These are phyloP conservation scores for Boletus vinaceobasis DNA, from an alignment of 768 basidiomycete genomes.

Conservation along the genomic window DNA sequence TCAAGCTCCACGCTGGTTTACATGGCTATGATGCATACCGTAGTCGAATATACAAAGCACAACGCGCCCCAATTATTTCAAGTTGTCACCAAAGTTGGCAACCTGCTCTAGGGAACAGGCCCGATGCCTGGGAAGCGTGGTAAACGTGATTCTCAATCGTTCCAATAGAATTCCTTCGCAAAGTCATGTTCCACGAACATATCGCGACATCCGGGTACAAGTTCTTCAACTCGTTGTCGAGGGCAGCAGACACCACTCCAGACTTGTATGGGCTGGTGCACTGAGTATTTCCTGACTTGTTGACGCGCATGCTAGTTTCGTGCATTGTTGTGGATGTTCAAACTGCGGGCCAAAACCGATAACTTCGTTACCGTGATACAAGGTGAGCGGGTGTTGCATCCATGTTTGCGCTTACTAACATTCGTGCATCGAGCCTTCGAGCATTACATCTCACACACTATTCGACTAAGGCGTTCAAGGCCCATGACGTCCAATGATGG, in stretches of 20 bases:
- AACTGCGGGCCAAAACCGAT: slow-evolving; percentile 71
- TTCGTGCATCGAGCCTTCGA: slow-evolving; percentile 72
- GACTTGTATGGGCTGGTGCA: too few species aligned
- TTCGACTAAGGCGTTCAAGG: slow-evolving; percentile 98
- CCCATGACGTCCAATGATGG: slow-evolving; percentile 98
- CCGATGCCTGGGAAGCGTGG: too few species aligned
- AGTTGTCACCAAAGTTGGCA: slow-evolving; percentile 27
- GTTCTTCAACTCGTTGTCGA: too few species aligned
- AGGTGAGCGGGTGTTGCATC: slow-evolving; percentile 51
- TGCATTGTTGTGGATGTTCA: slow-evolving; percentile 37
- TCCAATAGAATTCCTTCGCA: too few species aligned
- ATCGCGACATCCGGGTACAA: slow-evolving; percentile 67
- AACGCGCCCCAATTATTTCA: slow-evolving; percentile 70
- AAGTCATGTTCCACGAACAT: too few species aligned
- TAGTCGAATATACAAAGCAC: too few species aligned
- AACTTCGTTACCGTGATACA: slow-evolving; percentile 28
- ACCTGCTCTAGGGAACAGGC: too few species aligned
- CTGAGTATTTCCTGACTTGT: too few species aligned
- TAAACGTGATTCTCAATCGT: too few species aligned
- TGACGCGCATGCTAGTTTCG: slow-evolving; percentile 24
- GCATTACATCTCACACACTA: slow-evolving; percentile 98
- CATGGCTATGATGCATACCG: not conserved
- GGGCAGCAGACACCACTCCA: too few species aligned
- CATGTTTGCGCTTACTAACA: slow-evolving; percentile 5
- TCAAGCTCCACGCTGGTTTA: slow-evolving; percentile 35